Percentiles rank a stretch among this genome's conserved stretches.
phyloP scores from a whole-genome alignment of 306 rosid species.

The Cicer cuneatum region DNA sequence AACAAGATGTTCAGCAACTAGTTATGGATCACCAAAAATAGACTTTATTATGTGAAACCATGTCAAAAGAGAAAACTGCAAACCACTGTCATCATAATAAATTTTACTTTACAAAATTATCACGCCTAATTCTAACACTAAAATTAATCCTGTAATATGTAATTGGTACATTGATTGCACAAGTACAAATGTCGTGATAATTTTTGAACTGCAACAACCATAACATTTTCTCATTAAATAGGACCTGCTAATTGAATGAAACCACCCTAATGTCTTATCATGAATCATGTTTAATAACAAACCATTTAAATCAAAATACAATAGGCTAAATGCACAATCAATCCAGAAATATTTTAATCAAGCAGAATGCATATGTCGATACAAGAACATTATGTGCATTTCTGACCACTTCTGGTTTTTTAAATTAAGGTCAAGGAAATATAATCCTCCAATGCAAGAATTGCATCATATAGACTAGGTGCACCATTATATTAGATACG shows the following conservation, averaged over 20 bases:
- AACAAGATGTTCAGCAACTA: slow-evolving; percentile 34
- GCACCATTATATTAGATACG: slow-evolving; percentile 11
- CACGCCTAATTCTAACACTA: slow-evolving; percentile 9
- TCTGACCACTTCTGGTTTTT: not conserved
- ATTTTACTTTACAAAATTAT: slow-evolving; percentile 9
- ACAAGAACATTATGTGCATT: not conserved
- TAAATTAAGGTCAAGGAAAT: slow-evolving; percentile 11
- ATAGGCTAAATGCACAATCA: not conserved
- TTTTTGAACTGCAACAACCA: not conserved
- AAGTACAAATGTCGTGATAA: slow-evolving; percentile 7
- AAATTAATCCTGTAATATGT: not conserved
- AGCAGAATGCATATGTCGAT: slow-evolving; percentile 2
- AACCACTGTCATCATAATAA: slow-evolving; percentile 17
- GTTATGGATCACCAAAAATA: slow-evolving; percentile 13
- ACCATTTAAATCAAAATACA: not conserved
- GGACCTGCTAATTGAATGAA: not conserved
- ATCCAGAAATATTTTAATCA: not conserved
- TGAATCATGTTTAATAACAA: not conserved
- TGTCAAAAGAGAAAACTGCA: slow-evolving; percentile 10
- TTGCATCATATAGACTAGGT: not conserved
- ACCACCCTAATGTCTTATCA: not conserved
- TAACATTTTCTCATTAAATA: not conserved
- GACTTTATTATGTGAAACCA: not conserved
- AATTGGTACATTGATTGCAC: slow-evolving; percentile 38
- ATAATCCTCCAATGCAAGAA: slow-evolving; percentile 11